Conservation (phyloP, 192 early-diverging fungal genomes). For the Podila epigama region DNA sequence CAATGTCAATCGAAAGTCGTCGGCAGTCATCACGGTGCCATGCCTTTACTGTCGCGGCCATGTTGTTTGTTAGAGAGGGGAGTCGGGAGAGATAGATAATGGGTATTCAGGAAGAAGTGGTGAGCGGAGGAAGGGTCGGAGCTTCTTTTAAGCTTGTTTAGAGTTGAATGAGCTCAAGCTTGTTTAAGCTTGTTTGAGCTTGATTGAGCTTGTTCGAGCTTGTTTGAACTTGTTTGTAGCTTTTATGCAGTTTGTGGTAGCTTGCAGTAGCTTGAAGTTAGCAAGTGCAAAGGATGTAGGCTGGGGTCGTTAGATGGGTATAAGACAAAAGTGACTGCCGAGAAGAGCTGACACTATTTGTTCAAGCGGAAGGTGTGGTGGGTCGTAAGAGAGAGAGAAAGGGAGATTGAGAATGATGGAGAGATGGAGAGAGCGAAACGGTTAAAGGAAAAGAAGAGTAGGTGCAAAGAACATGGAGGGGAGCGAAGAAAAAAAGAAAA, state of each 20-base stretch:
- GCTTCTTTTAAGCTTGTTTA: no score
- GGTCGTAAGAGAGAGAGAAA: neutral
- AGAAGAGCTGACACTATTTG: no score
- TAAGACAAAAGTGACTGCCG: neutral
- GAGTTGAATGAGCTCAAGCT: no score
- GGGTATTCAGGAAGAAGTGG: neutral
- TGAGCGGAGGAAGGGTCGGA: neutral
- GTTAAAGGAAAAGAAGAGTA: neutral
- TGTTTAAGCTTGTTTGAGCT: no score
- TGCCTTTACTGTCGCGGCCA: constrained; percentile 46
- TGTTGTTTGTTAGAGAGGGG: constrained; percentile 4
- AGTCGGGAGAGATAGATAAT: neutral
- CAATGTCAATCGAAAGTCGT: constrained; percentile 42
- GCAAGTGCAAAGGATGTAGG: no score
- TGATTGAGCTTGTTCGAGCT: no score
- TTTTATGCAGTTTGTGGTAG: no score
- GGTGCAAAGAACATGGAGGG: neutral
- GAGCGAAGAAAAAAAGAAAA: neutral
- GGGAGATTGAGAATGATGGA: neutral
- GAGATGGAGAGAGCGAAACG: neutral
- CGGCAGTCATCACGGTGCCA: constrained; percentile 46
- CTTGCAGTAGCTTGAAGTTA: no score
- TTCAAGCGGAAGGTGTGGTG: no score
- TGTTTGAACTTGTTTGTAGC: no score
- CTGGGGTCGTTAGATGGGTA: neutral